Conservation (phyloP, 2,329 filamentous ascomycete species). For the Penicillium nordicum region DNA sequence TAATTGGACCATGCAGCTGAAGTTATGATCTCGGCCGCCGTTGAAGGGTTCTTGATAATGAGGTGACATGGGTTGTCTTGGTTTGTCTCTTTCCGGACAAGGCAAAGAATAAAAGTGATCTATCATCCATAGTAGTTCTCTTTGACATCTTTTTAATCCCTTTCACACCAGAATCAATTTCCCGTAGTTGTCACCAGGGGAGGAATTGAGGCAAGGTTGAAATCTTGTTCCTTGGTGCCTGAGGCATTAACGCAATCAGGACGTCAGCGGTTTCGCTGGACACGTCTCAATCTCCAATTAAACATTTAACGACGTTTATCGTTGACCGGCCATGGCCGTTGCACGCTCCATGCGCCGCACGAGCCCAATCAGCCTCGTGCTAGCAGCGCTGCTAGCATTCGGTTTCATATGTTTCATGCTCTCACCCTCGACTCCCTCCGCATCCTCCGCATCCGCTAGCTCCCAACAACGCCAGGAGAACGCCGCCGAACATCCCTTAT, state of each 20-base stretch:
- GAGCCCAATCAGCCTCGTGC: constrained; percentile 70
- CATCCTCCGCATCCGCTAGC: constrained; percentile 46
- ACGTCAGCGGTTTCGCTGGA: constrained; percentile 7
- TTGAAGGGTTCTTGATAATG: neutral
- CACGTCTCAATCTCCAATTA: constrained; percentile 9
- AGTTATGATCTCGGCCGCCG: constrained; percentile 3
- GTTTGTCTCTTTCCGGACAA: constrained; percentile 14
- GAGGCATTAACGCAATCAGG: neutral
- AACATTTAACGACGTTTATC: neutral
- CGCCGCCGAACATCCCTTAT: constrained; percentile 67
- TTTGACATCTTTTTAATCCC: neutral
- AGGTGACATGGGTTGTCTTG: constrained; percentile 6
- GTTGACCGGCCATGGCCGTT: constrained; percentile 48
- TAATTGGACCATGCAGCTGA: constrained; percentile 6
- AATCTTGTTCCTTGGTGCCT: neutral
- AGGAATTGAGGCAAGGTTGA: neutral
- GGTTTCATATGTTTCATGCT: constrained; percentile 59
- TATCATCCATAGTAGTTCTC: neutral
- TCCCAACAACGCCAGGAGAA: constrained; percentile 52
- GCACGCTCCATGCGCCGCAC: constrained; percentile 71
- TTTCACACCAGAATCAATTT: neutral
- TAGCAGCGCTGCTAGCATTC: constrained; percentile 69
- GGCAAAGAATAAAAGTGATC: constrained; percentile 1
- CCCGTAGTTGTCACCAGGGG: neutral
- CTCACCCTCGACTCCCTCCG: constrained; percentile 48